Evolutionary conservation across 345 rosid genomes (phyloP), one percentile per base, ranked within the genome.

Genomic region (Durio zibethinus): DNA sequence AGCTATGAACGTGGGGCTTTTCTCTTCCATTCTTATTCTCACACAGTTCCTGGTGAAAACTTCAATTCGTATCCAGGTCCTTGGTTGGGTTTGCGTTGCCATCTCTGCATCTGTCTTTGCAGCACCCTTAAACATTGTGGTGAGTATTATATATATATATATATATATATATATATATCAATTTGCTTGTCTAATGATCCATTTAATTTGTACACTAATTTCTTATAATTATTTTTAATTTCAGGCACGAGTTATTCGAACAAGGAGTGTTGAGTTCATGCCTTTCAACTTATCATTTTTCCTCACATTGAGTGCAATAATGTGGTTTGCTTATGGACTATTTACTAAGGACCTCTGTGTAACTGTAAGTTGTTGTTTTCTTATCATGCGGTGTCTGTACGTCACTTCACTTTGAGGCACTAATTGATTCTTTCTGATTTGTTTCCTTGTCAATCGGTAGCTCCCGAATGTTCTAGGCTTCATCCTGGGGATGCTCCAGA

Each of bases 231-330:
- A 7, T 31, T 2, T 70, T 18, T 5, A 18, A n/a, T 40, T n/a
- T 1, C 69, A 52, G 54, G 47, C 15, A 18, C 25, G 43, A 7
- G 98, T 96, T 4, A 82, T 96, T 38, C 75, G 87, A 36, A 96
- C 98, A 21, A 89, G 78, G 59, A 96, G 99, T 52, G 99, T 96
- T 10, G 97, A 92, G 75, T 96, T 88, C 86, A 96, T 96, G 99
- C 99, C 99, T 1, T 89, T 96, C 75, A 81, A 81, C 75, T 77
- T 96, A 23, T 93, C 99, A 15, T 85, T 93, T 80, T 92, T 85
- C 85, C 94, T 96, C 36, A 93, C 98, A 25, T 31, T 93, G 74
- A 89, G 91, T 67, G 99, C 99, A 15, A 66, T 89, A 29, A 81
- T 87, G 84, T 93, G 99, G 99, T 92, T 93, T 78, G 82, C 83